Conservation (phyloP, 129 eudicot genomes). For the Escallonia herrerae region DNA sequence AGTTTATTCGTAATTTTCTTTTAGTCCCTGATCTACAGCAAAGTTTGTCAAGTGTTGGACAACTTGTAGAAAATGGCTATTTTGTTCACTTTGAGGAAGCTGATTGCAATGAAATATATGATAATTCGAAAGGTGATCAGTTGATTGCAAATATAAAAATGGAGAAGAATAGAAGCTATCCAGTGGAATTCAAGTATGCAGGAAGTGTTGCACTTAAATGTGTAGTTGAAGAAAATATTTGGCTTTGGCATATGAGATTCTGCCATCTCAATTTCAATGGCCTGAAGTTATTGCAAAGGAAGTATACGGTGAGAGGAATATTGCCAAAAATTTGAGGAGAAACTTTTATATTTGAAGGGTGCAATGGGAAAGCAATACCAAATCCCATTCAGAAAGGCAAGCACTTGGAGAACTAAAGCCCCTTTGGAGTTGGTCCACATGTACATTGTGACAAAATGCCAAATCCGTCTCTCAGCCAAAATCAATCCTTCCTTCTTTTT, state of each 20-base stretch:
- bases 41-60: neutral
- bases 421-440: neutral
- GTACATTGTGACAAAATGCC: neutral
- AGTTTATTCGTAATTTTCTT: neutral
- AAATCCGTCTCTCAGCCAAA: neutral
- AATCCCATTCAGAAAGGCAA: neutral
- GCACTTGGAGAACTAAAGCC: neutral
- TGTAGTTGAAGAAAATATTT: neutral
- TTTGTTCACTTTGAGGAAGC: neutral
- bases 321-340: neutral
- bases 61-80: neutral
- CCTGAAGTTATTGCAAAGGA: neutral
- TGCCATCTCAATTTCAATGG: neutral
- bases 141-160: neutral
- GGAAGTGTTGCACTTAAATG: neutral
- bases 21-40: neutral
- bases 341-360: neutral
- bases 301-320: slow-evolving; percentile 5
- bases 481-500: neutral
- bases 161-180: slow-evolving; percentile 2
- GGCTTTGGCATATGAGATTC: neutral
- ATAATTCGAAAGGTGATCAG: neutral
- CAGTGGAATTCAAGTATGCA: neutral
- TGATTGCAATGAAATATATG: neutral
- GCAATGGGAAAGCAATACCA: neutral